Evolutionary conservation across 805 yeast genomes (phyloP).

Genomic region (Saccharomycopsis javanensis): DNA sequence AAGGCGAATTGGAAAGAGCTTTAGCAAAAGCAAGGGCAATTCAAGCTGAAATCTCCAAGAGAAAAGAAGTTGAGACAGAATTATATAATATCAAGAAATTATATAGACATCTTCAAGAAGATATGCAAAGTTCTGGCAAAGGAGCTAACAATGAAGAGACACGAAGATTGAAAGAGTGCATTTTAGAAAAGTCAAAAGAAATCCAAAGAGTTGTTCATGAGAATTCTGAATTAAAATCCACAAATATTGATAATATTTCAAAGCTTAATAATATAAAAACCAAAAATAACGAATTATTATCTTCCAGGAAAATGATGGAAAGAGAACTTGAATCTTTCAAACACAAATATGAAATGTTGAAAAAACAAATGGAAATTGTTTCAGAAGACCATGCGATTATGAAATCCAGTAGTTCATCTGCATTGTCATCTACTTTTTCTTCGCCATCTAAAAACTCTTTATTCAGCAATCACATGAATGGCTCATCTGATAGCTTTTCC

Average conservation of each 20-base stretch:
- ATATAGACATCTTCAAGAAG: background rate
- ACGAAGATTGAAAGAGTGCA: background rate
- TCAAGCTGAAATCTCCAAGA: background rate
- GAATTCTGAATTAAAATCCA: background rate
- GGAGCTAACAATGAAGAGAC: background rate
- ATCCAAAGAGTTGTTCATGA: background rate
- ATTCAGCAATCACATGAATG: background rate
- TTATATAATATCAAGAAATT: background rate
- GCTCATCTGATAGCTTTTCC: background rate
- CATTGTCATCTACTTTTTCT: background rate
- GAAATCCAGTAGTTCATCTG: background rate
- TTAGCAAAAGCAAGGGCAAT: constrained; percentile 1
- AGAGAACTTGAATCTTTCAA: background rate
- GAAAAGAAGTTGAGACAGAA: background rate
- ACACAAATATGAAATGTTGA: background rate
- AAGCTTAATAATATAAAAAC: background rate
- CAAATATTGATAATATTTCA: background rate
- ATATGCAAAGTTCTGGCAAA: background rate
- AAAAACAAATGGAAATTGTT: background rate
- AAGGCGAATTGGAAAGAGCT: background rate
- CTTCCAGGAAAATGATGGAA: background rate
- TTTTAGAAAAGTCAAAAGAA: background rate
- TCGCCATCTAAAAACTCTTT: background rate
- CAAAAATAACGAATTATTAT: background rate
- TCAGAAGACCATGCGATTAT: background rate